Evolutionary conservation across 202 grass and related monocot genomes (phyloP).

Genomic region (Zoysia matrella): DNA sequence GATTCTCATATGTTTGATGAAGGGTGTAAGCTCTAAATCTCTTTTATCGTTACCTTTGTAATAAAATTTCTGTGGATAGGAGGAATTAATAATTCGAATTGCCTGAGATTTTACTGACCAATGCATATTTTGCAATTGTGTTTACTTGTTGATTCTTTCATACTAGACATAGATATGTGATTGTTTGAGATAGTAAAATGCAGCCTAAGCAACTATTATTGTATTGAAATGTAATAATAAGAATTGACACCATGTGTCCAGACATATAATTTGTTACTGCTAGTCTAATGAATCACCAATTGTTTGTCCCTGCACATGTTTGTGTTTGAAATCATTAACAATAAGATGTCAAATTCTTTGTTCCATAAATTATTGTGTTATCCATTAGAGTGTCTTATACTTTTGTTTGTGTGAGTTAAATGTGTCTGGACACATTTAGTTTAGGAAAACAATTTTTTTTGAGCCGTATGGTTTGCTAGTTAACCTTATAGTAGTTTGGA

Average conservation of each 20-base stretch:
- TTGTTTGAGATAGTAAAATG: not conserved
- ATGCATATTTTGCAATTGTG: not conserved
- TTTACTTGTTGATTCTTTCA: not conserved
- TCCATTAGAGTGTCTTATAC: not conserved
- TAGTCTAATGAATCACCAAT: not conserved
- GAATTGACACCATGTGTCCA: not conserved
- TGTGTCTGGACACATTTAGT: not conserved
- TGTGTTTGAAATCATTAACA: not conserved
- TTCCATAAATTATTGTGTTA: conserved; percentile 2
- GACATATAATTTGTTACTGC: not conserved
- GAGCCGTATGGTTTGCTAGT: not conserved
- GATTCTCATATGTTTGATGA: conserved; percentile 91
- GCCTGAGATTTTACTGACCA: not conserved
- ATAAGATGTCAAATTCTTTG: not conserved
- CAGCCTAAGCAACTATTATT: not conserved
- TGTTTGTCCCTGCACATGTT: not conserved
- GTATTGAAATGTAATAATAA: not conserved
- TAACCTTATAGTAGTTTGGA: not conserved
- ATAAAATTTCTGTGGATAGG: conserved; percentile 15
- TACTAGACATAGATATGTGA: not conserved
- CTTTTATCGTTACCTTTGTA: conserved; percentile 24
- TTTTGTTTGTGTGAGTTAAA: not conserved
- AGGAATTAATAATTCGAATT: not conserved
- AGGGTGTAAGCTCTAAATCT: conserved; percentile 83
- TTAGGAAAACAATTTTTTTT: conserved; percentile 9